phyloP scores from a whole-genome alignment of 495 filamentous ascomycete genomes.

The Podospora pseudocomata region DNA sequence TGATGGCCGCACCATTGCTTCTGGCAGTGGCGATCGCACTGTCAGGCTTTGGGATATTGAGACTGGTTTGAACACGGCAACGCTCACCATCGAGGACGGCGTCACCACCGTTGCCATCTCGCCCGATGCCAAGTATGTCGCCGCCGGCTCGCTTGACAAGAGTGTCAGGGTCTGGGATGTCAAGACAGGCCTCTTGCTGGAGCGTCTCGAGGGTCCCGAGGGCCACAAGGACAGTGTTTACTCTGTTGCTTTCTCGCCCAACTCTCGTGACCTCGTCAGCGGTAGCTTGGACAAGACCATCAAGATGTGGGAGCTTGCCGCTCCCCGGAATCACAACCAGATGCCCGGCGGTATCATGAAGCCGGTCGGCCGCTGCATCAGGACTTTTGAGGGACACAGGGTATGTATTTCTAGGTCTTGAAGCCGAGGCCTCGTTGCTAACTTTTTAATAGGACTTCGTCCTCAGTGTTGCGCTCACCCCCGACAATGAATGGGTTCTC shows the following conservation, averaged over 20 bases:
- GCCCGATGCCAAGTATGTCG: constrained; percentile 79
- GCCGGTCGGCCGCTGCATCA: constrained; percentile 70
- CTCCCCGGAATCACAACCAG: constrained; percentile 54
- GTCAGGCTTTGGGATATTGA: constrained; percentile 89
- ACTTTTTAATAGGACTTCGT: constrained; percentile 69
- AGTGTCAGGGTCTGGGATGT: constrained; percentile 89
- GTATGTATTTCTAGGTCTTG: constrained; percentile 46
- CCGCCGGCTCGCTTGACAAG: constrained; percentile 84
- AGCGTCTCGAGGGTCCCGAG: constrained; percentile 78
- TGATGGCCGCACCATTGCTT: constrained; percentile 83
- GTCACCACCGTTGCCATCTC: constrained; percentile 92
- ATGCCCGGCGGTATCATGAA: constrained; percentile 54
- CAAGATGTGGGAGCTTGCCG: constrained; percentile 87
- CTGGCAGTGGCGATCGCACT: constrained; percentile 81
- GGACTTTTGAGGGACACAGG: constrained; percentile 88
- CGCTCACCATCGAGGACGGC: constrained; percentile 81
- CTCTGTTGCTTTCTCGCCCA: constrained; percentile 84
- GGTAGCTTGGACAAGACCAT: constrained; percentile 92
- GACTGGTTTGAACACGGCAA: constrained; percentile 66
- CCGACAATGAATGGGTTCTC: constrained; percentile 84
- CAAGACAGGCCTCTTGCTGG: constrained; percentile 72
- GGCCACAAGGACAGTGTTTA: constrained; percentile 94
- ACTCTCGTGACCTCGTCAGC: constrained; percentile 80
- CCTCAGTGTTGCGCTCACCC: constrained; percentile 81
- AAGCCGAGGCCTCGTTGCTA: background rate